Percentiles rank a stretch among this genome's conserved stretches.
These are phyloP conservation scores for Termitomyces sp. DNA, from an alignment of 1,284 basidiomycete genomes.

Conservation along the genomic window DNA sequence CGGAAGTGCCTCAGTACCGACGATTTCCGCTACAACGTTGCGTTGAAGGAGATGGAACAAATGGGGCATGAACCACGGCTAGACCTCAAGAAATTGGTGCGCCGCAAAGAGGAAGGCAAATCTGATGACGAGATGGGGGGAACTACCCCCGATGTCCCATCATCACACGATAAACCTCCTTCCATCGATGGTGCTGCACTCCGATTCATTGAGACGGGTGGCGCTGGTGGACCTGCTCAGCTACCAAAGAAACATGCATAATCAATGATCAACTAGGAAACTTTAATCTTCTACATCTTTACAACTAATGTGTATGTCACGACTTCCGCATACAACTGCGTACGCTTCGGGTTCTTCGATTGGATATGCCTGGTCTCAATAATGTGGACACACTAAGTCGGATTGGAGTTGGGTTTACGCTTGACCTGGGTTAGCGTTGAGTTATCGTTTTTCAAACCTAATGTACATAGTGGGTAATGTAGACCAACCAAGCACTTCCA, in stretches of 20 bases:
- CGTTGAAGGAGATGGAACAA: conserved; percentile 66
- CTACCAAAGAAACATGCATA: conserved; percentile 14
- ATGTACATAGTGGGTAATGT: no score
- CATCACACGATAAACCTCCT: not conserved
- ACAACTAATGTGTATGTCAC: not conserved
- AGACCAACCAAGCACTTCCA: no score
- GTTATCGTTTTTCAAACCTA: no score
- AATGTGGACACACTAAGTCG: not conserved
- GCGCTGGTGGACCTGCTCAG: conserved; percentile 16
- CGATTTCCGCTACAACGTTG: conserved; percentile 64
- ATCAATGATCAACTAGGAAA: not conserved
- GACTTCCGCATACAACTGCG: not conserved
- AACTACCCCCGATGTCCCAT: not conserved
- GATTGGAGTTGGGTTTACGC: no score
- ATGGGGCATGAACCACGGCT: conserved; percentile 19
- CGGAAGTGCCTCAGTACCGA: conserved; percentile 49
- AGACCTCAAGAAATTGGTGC: conserved; percentile 13
- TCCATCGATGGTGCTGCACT: conserved; percentile 24
- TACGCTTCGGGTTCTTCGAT: no score
- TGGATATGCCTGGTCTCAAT: not conserved
- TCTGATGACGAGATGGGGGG: not conserved
- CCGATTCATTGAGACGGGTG: conserved; percentile 31
- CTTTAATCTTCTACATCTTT: not conserved
- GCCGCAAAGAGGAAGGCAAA: not conserved
- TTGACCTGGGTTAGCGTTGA: no score